Conservation (phyloP, 768 basidiomycete genomes). For the Leccinellum luteum region DNA sequence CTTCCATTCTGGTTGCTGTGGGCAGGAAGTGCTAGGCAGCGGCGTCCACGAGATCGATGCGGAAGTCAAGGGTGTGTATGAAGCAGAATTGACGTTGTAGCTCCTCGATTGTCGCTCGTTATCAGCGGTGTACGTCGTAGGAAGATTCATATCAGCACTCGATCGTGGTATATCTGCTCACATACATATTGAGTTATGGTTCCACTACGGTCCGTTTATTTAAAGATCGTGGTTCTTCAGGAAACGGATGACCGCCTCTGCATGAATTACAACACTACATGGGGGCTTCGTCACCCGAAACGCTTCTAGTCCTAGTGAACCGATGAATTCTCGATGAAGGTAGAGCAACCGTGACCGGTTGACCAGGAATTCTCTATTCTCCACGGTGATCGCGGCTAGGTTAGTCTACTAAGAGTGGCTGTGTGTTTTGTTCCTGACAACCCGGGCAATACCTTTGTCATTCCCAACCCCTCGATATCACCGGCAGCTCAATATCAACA, state of each 20-base stretch:
- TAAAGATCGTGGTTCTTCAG: constrained; percentile 7
- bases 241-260: background rate
- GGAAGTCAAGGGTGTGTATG: background rate
- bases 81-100: background rate
- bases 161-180: background rate
- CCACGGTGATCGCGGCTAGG: too few species aligned
- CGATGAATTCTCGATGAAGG: background rate
- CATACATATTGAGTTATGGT: background rate
- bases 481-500: background rate
- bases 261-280: background rate
- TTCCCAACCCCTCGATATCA: background rate
- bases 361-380: too few species aligned
- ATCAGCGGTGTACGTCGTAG: constrained; percentile 20
- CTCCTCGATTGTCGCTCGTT: background rate
- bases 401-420: too few species aligned
- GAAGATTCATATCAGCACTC: constrained; percentile 24
- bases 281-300: background rate
- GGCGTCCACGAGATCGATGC: background rate
- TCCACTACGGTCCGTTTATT: background rate
- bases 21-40: background rate
- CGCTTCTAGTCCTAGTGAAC: too few species aligned
- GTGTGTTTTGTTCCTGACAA: constrained; percentile 2
- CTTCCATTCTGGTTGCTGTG: constrained; percentile 11
- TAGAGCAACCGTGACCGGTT: background rate
- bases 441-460: background rate